A percentile compares a stretch with the other conserved stretches of the same genome.
These are phyloP conservation scores for Chaetomium fimeti DNA, from an alignment of 495 filamentous ascomycete species.

Conservation along the genomic window DNA sequence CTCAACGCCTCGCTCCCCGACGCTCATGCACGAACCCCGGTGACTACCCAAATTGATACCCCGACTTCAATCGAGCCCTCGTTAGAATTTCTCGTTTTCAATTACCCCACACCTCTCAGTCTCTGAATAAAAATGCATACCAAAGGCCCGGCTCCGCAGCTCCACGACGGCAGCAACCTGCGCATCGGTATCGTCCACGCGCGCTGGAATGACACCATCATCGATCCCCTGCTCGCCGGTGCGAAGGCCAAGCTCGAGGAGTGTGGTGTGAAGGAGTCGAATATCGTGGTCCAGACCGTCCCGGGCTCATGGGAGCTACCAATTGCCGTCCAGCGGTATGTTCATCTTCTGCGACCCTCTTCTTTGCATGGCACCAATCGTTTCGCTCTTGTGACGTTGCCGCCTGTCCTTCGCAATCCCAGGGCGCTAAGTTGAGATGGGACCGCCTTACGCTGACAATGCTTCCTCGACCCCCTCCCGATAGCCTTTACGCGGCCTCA, in stretches of 20 bases:
- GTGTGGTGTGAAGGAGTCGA: slow-evolving; percentile 78
- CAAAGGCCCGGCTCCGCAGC: slow-evolving; percentile 48
- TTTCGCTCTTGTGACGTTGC: slow-evolving; percentile 5
- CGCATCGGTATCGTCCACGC: slow-evolving; percentile 94
- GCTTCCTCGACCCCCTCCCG: background rate
- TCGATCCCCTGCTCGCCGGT: slow-evolving; percentile 76
- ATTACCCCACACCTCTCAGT: background rate
- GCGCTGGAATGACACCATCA: slow-evolving; percentile 80
- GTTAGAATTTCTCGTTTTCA: background rate
- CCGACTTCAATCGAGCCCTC: background rate
- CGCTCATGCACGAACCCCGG: background rate
- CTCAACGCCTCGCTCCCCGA: background rate
- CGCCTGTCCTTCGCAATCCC: background rate
- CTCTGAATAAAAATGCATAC: slow-evolving; percentile 33
- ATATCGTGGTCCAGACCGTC: slow-evolving; percentile 84
- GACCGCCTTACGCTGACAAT: background rate
- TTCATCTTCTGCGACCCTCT: background rate
- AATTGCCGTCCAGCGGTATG: slow-evolving; percentile 76
- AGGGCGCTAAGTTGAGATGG: background rate
- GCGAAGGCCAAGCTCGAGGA: slow-evolving; percentile 49
- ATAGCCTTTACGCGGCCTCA: slow-evolving; percentile 79
- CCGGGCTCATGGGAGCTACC: slow-evolving; percentile 94
- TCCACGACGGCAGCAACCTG: slow-evolving; percentile 68
- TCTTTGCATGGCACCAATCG: background rate
- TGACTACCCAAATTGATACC: background rate